phyloP scores from a whole-genome alignment of 805 yeast genomes.

The Candida pini region DNA sequence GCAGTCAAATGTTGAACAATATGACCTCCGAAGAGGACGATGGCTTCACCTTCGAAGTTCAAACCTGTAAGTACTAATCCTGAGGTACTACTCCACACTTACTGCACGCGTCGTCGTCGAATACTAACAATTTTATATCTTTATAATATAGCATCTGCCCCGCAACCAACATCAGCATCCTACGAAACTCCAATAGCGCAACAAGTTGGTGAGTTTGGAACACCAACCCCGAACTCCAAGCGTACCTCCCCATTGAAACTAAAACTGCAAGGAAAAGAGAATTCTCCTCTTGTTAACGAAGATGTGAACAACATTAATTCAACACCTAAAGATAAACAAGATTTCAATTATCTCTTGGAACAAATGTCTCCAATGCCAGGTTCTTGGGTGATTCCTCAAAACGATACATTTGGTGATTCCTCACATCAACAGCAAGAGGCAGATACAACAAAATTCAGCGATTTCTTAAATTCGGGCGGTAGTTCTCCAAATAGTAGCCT shows the following conservation, averaged over 20 bases:
- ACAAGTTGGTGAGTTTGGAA: background rate
- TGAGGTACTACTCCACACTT: background rate
- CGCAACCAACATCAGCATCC: too few species aligned
- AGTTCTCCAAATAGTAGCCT: conserved; percentile 14
- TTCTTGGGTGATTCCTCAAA: conserved; percentile 21
- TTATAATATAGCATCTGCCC: too few species aligned
- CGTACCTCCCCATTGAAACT: conserved; percentile 3
- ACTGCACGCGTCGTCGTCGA: background rate
- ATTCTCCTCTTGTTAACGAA: background rate
- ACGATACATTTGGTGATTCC: conserved; percentile 8
- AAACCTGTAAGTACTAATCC: background rate
- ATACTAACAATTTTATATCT: too few species aligned
- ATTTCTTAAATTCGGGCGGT: conserved; percentile 12
- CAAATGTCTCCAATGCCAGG: conserved; percentile 27
- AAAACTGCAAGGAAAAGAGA: background rate
- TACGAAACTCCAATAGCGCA: conserved; percentile 1
- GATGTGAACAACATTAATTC: background rate
- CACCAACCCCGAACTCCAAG: conserved; percentile 1
- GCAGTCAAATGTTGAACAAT: too few species aligned
- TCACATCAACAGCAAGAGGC: background rate
- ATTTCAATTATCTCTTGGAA: conserved; percentile 21
- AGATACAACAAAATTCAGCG: conserved; percentile 4
- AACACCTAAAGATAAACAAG: conserved; percentile 15
- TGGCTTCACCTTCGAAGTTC: conserved; percentile 3
- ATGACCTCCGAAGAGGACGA: background rate